Base-by-base conservation (phyloP, 2,329 filamentous ascomycete species). In the Orbilia oligospora region DNA sequence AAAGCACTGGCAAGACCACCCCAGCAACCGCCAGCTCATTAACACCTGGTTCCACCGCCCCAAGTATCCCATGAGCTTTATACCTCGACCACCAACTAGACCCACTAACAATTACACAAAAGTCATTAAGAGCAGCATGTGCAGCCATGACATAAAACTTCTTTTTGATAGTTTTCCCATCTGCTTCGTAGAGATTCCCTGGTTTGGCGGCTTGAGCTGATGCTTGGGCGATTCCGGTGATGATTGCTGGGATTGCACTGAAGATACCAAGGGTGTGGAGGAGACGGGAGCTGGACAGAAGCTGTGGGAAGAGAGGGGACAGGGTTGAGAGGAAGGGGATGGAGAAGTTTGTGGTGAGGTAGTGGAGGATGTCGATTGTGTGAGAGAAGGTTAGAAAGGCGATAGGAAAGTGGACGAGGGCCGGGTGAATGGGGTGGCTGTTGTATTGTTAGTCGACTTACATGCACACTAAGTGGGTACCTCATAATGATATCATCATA, bases 351-450 rank as follows among this genome's bases (percentile, higher is more conserved):
- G 73, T 30, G 53, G 68, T 51, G 51, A 71, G 46, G 49, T 78
- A 78, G 63, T 78, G 63, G n/a, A 78, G 56, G 44, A 78, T 68
- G 63, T 78, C 75, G 46, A 78, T 58, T 51, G 68, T 49, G 22
- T 78, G 75, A 9, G 68, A 66, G 56, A 65, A 66, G 41, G 75
- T 78, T 24, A 78, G 75, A 55, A 78, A 78, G 63, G 68, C 68
- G 55, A 78, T 78, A n/a, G 75, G 75, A 53, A 78, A 78, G 68
- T 78, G 75, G 68, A 78, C 68, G 53, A 78, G 53, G 16, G 75
- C 75, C 36, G 75, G 75, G 53, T 78, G 75, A 55, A 72, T 46
- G 16, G 75, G 75, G 55, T 78, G 75, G 27, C 75, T 78, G 20
- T 49, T 53, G n/a, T 12, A 16, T 33, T 41, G 18, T 18, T 53